These are phyloP conservation scores for Geranium rotundifolium DNA, from an alignment of 345 rosid genomes.

Conservation along the genomic window DNA sequence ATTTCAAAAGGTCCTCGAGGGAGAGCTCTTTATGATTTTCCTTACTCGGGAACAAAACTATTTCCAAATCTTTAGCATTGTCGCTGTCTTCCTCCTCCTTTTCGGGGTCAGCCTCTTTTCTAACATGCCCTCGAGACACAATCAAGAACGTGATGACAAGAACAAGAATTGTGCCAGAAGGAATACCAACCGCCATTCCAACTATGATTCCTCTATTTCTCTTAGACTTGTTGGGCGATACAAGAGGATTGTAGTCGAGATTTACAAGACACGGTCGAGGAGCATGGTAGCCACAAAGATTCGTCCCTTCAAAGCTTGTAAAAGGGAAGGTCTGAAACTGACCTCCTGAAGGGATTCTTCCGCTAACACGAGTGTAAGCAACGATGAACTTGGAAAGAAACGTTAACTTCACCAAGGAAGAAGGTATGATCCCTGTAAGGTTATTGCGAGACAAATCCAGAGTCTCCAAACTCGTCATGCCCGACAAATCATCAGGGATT, in stretches of 20 bases:
- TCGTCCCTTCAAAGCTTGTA: constrained; percentile 69
- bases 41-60: constrained; percentile 53
- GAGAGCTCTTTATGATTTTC: constrained; percentile 40
- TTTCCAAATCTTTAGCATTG: constrained; percentile 35
- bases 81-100: constrained; percentile 27
- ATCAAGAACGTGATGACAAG: constrained; percentile 35
- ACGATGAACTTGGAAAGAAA: constrained; percentile 15
- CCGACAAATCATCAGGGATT: constrained; percentile 8
- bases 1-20: constrained; percentile 50
- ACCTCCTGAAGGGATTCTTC: constrained; percentile 49
- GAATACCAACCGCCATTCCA: constrained; percentile 56
- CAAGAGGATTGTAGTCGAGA: constrained; percentile 1
- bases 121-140: constrained; percentile 32
- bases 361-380: constrained; percentile 33
- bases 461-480: constrained; percentile 12
- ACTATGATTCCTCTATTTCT: constrained; percentile 23
- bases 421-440: constrained; percentile 9
- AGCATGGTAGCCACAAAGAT: constrained; percentile 65
- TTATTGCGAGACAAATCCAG: constrained; percentile 15
- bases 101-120: constrained; percentile 64
- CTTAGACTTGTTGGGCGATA: constrained; percentile 13
- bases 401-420: constrained; percentile 5
- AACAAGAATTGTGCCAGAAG: constrained; percentile 40
- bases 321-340: constrained; percentile 71
- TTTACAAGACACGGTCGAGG: constrained; percentile 20